phyloP scores from a whole-genome alignment of 2,329 filamentous ascomycete species.

The Fusarium sp. region DNA sequence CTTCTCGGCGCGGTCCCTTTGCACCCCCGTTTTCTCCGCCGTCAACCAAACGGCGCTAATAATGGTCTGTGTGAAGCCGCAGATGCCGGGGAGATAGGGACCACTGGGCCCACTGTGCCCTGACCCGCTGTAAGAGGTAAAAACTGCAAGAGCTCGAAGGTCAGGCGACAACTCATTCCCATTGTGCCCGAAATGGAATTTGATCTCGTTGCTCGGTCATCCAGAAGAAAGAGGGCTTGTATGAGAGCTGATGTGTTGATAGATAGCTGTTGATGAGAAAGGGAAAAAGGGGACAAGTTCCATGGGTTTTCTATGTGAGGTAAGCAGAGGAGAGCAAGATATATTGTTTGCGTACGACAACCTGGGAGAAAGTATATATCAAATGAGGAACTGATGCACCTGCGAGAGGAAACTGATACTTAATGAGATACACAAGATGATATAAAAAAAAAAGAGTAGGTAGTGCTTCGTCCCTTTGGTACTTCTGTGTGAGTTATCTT shows the following conservation, averaged over 20 bases:
- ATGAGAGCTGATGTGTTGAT: not conserved
- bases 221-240: not conserved
- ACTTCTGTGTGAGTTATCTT: not conserved
- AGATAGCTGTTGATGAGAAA: not conserved
- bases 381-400: not conserved
- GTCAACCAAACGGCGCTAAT: conserved; percentile 19
- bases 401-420: not conserved
- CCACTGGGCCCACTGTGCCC: conserved; percentile 6
- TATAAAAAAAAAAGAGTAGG: not conserved
- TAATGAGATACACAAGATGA: not conserved
- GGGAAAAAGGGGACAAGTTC: not conserved
- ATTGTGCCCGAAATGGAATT: not conserved
- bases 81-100: conserved; percentile 27
- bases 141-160: conserved; percentile 2
- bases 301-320: not conserved
- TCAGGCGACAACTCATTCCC: conserved; percentile 3
- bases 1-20: conserved; percentile 26
- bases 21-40: conserved; percentile 35
- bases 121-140: conserved; percentile 6
- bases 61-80: conserved; percentile 21
- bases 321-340: not conserved
- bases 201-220: not conserved
- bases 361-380: not conserved
- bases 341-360: not conserved
- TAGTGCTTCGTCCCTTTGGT: not conserved